Percentiles rank a stretch among this genome's conserved stretches.
phyloP scores from a whole-genome alignment of 352 stramenopile species.

The Pythium pyrilobum region DNA sequence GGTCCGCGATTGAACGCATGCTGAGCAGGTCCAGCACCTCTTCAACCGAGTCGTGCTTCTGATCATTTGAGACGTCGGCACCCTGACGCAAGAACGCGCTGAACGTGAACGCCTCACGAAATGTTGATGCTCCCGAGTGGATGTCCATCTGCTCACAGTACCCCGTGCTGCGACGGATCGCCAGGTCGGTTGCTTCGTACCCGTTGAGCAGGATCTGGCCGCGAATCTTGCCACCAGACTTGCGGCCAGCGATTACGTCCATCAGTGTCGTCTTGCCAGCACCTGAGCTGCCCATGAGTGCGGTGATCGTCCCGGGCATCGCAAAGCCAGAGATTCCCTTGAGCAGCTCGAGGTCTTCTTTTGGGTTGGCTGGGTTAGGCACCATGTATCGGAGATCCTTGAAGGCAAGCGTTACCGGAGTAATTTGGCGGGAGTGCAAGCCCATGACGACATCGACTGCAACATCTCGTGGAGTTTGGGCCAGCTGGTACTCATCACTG shows the following conservation, averaged over 20 bases:
- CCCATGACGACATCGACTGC: background rate
- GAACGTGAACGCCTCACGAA: conserved; percentile 91
- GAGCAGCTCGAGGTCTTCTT: conserved; percentile 47
- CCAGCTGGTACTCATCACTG: background rate
- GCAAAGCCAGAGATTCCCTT: conserved; percentile 47
- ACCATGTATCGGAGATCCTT: conserved; percentile 45
- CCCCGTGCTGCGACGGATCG: conserved; percentile 32
- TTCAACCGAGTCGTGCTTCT: conserved; percentile 33
- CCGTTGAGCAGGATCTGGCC: conserved; percentile 90
- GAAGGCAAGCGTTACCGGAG: conserved; percentile 39
- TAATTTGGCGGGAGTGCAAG: background rate
- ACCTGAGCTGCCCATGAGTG: conserved; percentile 68
- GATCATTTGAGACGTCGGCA: conserved; percentile 16
- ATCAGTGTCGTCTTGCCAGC: conserved; percentile 94
- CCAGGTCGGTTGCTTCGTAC: conserved; percentile 54
- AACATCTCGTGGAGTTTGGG: background rate
- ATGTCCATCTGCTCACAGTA: conserved; percentile 84
- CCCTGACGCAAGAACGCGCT: conserved; percentile 81
- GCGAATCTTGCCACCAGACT: conserved; percentile 81
- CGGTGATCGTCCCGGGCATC: conserved; percentile 48
- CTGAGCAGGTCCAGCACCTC: conserved; percentile 36
- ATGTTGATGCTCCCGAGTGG: conserved; percentile 86
- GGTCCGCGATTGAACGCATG: conserved; percentile 27
- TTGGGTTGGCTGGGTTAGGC: conserved; percentile 16
- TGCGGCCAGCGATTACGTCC: conserved; percentile 93